Percentiles rank a stretch among this genome's conserved stretches.
These are phyloP conservation scores for Hypoxylon sp. DNA, from an alignment of 2,329 filamentous ascomycete genomes.

Conservation along the genomic window DNA sequence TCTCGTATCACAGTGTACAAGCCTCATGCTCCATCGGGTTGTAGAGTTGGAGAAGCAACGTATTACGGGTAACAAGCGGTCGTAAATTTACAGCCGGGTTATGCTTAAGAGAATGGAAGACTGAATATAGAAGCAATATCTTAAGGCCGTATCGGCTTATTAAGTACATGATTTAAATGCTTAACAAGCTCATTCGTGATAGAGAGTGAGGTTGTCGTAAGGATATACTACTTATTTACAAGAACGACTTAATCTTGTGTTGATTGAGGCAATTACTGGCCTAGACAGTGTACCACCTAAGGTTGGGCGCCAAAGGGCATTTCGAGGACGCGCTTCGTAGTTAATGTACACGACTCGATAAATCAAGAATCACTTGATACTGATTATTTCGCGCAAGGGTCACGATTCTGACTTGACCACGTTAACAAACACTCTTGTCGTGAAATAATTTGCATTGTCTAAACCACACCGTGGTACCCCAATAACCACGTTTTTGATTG, in stretches of 20 bases:
- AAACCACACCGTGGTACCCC: constrained; percentile 32
- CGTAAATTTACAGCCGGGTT: neutral
- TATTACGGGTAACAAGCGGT: neutral
- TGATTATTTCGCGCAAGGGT: neutral
- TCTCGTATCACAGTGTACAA: constrained; percentile 5
- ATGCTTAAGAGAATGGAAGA: neutral
- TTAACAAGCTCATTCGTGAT: neutral
- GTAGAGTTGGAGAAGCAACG: neutral
- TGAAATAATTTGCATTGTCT: constrained; percentile 39
- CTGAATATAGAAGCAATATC: neutral
- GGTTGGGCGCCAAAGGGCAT: neutral
- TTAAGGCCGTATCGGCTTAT: constrained; percentile 1
- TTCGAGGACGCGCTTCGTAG: no score
- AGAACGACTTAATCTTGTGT: neutral
- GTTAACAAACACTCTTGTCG: constrained; percentile 16
- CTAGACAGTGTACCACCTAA: no score
- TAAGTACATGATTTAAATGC: neutral
- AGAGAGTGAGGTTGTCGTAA: neutral
- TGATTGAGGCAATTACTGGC: neutral
- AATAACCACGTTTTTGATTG: constrained; percentile 35
- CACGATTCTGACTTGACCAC: neutral
- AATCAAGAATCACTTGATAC: neutral
- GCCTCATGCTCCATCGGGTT: neutral
- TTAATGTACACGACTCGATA: neutral
- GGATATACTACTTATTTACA: no score